Evolutionary conservation across 2,329 filamentous ascomycete genomes (phyloP).

Genomic region (Apiospora koreana): DNA sequence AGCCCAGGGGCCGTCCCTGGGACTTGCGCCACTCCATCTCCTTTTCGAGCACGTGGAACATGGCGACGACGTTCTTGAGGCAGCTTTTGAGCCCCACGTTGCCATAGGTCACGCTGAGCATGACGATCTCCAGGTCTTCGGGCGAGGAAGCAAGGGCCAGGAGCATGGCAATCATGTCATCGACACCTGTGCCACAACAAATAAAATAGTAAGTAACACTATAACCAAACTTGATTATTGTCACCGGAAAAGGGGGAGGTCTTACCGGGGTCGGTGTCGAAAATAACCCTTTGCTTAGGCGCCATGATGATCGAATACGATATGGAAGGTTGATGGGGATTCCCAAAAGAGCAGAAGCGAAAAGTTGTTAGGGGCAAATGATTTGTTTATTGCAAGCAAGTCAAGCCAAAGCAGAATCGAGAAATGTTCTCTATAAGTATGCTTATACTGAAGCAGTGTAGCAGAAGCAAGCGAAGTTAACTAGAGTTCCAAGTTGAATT

Average conservation of each 20-base stretch:
- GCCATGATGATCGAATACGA: constrained; percentile 59
- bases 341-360: constrained; percentile 15
- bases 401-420: background rate
- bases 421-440: background rate
- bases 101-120: constrained; percentile 90
- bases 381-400: background rate
- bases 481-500: background rate
- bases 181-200: constrained; percentile 68
- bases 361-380: background rate
- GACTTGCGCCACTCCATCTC: constrained; percentile 81
- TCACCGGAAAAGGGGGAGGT: background rate
- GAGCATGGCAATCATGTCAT: constrained; percentile 88
- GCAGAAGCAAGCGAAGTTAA: background rate
- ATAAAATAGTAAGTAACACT: constrained; percentile 16
- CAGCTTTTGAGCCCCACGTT: constrained; percentile 90
- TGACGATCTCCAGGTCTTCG: constrained; percentile 81
- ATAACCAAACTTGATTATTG: background rate
- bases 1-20: constrained; percentile 68
- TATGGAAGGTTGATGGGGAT: constrained; percentile 14
- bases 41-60: constrained; percentile 90
- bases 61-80: constrained; percentile 81
- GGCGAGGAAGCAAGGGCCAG: constrained; percentile 79
- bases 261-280: constrained; percentile 89
- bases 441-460: background rate
- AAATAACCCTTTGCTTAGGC: constrained; percentile 78